Evolutionary conservation across 495 filamentous ascomycete species (phyloP), one percentile per base, ranked within the genome.

Genomic region (Bryoglossum gracile): DNA sequence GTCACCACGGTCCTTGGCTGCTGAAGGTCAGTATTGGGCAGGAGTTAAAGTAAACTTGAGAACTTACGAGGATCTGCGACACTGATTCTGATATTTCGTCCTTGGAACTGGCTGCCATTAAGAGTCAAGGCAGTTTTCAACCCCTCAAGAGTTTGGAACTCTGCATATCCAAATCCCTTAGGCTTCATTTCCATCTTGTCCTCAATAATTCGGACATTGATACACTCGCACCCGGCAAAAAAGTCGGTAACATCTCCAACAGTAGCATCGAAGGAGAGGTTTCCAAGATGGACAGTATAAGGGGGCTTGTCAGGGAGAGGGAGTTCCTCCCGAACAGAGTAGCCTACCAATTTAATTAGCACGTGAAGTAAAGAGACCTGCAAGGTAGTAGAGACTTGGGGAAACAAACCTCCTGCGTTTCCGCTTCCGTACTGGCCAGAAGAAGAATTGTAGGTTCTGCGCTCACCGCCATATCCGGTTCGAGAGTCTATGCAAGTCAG

Each of bases 141-240:
- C 35, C 94, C 92, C 45, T 95, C 89, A 14, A 90, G 73, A 33
- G 82, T 84, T 48, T 74, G 82, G 60, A 96, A 98, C 61, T 97
- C 94, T 41, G 94, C 89, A 67, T 98, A 98, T 35, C 89, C 92
- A 61, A 98, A 98, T 33, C 92, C 92, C 75, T 98, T 98, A 38
- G 92, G 92, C 59, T 86, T 85, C 54, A 82, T 78, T 56, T 89
- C 86, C 65, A 94, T 71, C 62, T 88, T 91, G 67, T 98, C 92
- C 68, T 95, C 90, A 51, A 97, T 92, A 54, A 98, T 88, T 57
- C 92, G 85, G 46, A 98, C 88, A 59, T 80, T 96, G 13, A 82
- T 84, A 55, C 94, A 81, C 45, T 84, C 73, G 67, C 92, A 98
- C 25, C 73, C 86, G 23, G 72, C 63, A 63, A 98, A 95, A 58